These are phyloP conservation scores for Cercospora berteroae DNA, from an alignment of 2,329 filamentous ascomycete genomes.

Conservation along the genomic window DNA sequence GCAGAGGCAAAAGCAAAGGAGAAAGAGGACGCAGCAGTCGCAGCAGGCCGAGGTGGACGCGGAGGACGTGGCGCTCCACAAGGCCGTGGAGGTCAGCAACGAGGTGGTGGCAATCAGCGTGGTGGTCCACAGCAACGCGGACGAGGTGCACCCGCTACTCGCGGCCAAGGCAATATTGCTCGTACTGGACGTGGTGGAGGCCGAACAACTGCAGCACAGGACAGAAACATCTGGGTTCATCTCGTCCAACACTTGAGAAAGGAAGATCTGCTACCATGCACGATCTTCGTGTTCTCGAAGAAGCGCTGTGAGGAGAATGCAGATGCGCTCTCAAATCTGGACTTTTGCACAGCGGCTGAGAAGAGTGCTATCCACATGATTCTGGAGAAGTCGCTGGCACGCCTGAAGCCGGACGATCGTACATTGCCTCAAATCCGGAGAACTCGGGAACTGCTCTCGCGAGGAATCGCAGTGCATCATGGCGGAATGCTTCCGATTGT, in stretches of 20 bases:
- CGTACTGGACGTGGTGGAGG: slow-evolving; percentile 81
- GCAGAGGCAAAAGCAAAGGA: slow-evolving; percentile 46
- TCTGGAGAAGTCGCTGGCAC: slow-evolving; percentile 88
- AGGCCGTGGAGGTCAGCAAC: slow-evolving; percentile 54
- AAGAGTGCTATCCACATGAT: slow-evolving; percentile 98
- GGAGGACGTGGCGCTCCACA: slow-evolving; percentile 50
- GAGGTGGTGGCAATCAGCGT: slow-evolving; percentile 45
- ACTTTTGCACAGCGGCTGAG: slow-evolving; percentile 88
- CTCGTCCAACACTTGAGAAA: slow-evolving; percentile 89
- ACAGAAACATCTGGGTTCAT: slow-evolving; percentile 95
- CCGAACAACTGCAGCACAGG: slow-evolving; percentile 84
- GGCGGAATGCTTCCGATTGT: slow-evolving; percentile 92
- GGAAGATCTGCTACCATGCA: slow-evolving; percentile 80
- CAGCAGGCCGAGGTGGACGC: slow-evolving; percentile 53
- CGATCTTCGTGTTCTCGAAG: slow-evolving; percentile 98
- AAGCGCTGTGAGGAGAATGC: slow-evolving; percentile 97
- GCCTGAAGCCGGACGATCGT: slow-evolving; percentile 86
- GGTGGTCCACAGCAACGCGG: slow-evolving; percentile 54
- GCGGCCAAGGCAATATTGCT: slow-evolving; percentile 80
- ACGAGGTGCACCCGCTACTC: slow-evolving; percentile 54
- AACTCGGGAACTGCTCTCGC: slow-evolving; percentile 76
- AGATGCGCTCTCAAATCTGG: slow-evolving; percentile 88
- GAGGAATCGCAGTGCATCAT: slow-evolving; percentile 94
- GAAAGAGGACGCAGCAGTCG: slow-evolving; percentile 49
- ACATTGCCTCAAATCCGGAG: slow-evolving; percentile 88